Conservation (phyloP, 371 early-diverging fungal genomes). For the Mucor plumbeus region DNA sequence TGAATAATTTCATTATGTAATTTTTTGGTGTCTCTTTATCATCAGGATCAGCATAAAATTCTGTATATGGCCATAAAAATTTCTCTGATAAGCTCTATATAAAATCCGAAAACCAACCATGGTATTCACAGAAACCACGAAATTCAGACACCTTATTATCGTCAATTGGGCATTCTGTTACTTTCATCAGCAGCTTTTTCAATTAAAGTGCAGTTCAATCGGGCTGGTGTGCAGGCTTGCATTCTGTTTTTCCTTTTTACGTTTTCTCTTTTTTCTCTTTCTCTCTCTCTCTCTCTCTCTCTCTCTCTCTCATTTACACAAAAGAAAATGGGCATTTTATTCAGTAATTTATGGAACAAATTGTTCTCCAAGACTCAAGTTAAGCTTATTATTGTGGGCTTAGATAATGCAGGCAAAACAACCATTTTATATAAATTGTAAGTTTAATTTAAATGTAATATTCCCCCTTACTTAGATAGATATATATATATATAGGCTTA, state of each 20-base stretch:
- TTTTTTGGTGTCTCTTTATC: no score
- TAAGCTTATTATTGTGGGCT: constrained; percentile 90
- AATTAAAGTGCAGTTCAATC: no score
- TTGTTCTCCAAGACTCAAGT: constrained; percentile 76
- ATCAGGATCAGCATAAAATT: no score
- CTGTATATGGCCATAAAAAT: no score
- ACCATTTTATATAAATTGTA: constrained; percentile 75
- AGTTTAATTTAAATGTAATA: constrained; percentile 7
- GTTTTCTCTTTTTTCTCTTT: not conserved
- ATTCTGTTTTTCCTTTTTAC: constrained; percentile 5
- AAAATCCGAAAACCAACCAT: no score
- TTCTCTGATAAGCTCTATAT: no score
- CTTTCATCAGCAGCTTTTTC: no score
- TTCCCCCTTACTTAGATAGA: no score
- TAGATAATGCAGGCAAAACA: constrained; percentile 96
- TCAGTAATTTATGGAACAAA: constrained; percentile 49
- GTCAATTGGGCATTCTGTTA: no score
- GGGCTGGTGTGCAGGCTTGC: not conserved
- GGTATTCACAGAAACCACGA: no score
- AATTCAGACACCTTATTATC: no score
- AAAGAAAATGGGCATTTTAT: constrained; percentile 43
- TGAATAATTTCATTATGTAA: no score
- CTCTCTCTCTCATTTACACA: not conserved
- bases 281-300: not conserved
- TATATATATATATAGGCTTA: constrained; percentile 48